A percentile compares a stretch with the other conserved stretches of the same genome.
These are phyloP conservation scores for Ceratocystis colombiana DNA, from an alignment of 2,329 filamentous ascomycete genomes.

Conservation along the genomic window DNA sequence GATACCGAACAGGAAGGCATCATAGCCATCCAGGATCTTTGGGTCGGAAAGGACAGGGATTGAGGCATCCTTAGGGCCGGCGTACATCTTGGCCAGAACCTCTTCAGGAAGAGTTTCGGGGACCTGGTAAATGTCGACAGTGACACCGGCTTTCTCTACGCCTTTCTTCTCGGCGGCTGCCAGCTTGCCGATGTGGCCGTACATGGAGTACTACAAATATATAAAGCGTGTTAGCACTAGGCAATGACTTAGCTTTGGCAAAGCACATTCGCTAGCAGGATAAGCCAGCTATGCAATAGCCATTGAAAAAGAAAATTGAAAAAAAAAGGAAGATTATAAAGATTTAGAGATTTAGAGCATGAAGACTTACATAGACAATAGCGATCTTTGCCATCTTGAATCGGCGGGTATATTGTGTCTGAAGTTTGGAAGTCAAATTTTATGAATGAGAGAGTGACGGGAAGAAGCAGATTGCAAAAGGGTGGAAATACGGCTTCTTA, in stretches of 20 bases:
- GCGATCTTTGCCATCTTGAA: conserved; percentile 73
- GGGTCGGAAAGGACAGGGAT: conserved; percentile 54
- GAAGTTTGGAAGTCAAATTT: background rate
- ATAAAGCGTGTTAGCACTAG: background rate
- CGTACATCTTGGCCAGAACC: conserved; percentile 82
- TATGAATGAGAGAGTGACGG: background rate
- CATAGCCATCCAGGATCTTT: conserved; percentile 58
- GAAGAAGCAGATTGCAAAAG: background rate
- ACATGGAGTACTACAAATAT: conserved; percentile 70
- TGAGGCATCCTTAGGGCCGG: conserved; percentile 60
- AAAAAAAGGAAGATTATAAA: background rate
- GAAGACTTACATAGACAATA: conserved; percentile 67
- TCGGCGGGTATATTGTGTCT: background rate
- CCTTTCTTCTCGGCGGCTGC: conserved; percentile 87
- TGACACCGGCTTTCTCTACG: conserved; percentile 76
- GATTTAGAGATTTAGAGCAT: conserved; percentile 11
- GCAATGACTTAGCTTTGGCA: background rate
- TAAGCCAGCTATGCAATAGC: background rate
- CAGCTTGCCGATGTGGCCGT: conserved; percentile 76
- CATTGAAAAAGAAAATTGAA: background rate
- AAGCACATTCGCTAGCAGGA: background rate
- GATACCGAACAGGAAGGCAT: conserved; percentile 86
- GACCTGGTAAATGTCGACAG: conserved; percentile 75
- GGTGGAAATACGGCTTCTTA: background rate
- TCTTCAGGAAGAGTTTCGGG: conserved; percentile 78